Conservation (phyloP, 176 grass and related monocot species). For the Typha latifolia region DNA sequence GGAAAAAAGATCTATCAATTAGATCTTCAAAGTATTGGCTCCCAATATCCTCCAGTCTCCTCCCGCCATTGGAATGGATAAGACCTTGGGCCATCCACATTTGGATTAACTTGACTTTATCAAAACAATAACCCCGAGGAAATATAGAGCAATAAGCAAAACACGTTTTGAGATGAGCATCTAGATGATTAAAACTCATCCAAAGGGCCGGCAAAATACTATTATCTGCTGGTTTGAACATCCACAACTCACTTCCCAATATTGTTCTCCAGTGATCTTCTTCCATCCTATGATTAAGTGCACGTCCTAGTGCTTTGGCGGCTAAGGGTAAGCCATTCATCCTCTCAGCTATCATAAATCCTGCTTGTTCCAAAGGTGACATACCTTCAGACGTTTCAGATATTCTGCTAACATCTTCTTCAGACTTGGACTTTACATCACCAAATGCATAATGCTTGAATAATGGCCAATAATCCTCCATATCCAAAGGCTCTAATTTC, state of each 20-base stretch:
- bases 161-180: conserved; percentile 7
- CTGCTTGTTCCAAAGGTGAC: background rate
- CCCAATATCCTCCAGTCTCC: conserved; percentile 18
- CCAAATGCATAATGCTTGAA: conserved; percentile 43
- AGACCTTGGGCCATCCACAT: conserved; percentile 27
- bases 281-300: background rate
- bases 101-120: conserved; percentile 8
- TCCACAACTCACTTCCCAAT: conserved; percentile 25
- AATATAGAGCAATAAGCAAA: conserved; percentile 18
- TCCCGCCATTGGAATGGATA: background rate
- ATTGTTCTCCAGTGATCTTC: conserved; percentile 21
- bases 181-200: conserved; percentile 22
- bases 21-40: conserved; percentile 12
- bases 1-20: conserved; percentile 10
- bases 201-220: conserved; percentile 15
- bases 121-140: conserved; percentile 6
- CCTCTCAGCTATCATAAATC: conserved; percentile 9
- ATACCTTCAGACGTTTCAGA: background rate
- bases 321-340: conserved; percentile 32
- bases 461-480: conserved; percentile 21
- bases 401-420: background rate
- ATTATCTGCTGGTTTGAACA: background rate
- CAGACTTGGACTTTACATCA: background rate
- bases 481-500: conserved; percentile 11
- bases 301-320: conserved; percentile 8